A percentile compares a stretch with the other conserved stretches of the same genome.
phyloP scores from a whole-genome alignment of 148 eudicot genomes.

The Amaranthus cruentus region DNA sequence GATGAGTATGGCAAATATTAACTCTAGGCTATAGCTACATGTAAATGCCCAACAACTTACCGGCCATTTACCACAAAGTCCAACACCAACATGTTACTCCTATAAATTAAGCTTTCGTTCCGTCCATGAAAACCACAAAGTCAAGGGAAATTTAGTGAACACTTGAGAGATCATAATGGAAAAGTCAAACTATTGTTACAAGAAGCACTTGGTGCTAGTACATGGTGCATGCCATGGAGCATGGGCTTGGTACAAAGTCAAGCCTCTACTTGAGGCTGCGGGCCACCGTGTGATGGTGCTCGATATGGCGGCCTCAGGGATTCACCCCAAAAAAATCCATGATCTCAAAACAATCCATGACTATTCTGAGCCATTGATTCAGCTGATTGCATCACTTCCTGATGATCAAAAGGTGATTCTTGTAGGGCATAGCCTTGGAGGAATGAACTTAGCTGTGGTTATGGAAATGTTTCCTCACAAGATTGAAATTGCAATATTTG shows the following conservation, averaged over 20 bases:
- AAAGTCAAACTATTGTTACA: background rate
- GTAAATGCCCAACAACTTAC: too few relatives aligned
- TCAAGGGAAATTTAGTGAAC: too few relatives aligned
- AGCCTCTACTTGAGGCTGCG: conserved; percentile 17
- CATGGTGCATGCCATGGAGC: conserved; percentile 38
- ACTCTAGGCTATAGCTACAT: too few relatives aligned
- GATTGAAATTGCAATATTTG: conserved; percentile 27
- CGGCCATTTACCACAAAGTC: too few relatives aligned
- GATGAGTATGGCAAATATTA: too few relatives aligned
- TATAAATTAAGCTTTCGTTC: background rate
- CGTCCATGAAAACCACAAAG: background rate
- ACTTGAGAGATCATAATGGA: background rate
- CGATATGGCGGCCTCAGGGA: conserved; percentile 32
- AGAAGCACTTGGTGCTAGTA: conserved; percentile 33
- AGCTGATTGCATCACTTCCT: conserved; percentile 10
- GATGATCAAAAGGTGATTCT: conserved; percentile 30
- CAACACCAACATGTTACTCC: too few relatives aligned
- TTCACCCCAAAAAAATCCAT: conserved; percentile 11
- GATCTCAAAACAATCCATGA: conserved; percentile 21
- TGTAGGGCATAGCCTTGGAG: conserved; percentile 46
- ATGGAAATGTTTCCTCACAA: conserved; percentile 30
- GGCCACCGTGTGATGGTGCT: conserved; percentile 33
- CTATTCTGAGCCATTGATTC: conserved; percentile 26
- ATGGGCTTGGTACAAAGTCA: conserved; percentile 44
- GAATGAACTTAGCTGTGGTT: conserved; percentile 16